A percentile compares a stretch with the other conserved stretches of the same genome.
Conservation (phyloP, 2,329 filamentous ascomycete genomes). For the Stenocarpella maydis region DNA sequence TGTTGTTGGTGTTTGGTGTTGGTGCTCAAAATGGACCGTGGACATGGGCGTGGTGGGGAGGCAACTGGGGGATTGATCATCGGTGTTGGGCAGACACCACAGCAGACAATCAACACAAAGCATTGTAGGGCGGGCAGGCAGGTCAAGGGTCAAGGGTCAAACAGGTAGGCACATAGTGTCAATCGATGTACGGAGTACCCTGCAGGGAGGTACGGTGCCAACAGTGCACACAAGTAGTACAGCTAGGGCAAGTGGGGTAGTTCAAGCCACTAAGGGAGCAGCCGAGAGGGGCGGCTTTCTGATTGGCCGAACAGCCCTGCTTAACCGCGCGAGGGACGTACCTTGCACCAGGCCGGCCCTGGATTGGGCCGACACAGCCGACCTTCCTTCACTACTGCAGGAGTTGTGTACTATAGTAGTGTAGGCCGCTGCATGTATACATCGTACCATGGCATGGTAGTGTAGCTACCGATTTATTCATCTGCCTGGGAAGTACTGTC, state of each 20-base stretch:
- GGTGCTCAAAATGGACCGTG: constrained; percentile 11
- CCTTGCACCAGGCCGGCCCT: not conserved
- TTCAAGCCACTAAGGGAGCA: constrained; percentile 17
- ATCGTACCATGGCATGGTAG: too few relatives aligned
- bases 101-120: not conserved
- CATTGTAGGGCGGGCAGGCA: not conserved
- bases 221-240: too few relatives aligned
- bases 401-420: too few relatives aligned
- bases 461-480: not conserved
- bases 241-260: constrained; percentile 20
- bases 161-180: not conserved
- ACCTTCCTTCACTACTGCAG: constrained; percentile 1
- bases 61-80: not conserved
- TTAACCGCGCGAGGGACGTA: constrained; percentile 22
- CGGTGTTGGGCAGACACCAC: not conserved
- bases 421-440: too few relatives aligned
- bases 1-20: not conserved
- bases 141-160: not conserved
- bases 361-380: constrained; percentile 26
- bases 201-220: not conserved
- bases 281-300: not conserved
- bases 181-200: not conserved
- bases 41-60: not conserved
- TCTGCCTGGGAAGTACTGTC: not conserved
- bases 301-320: not conserved